Base-by-base conservation (phyloP, 257 asterid species). In the Mentha longifolia region DNA sequence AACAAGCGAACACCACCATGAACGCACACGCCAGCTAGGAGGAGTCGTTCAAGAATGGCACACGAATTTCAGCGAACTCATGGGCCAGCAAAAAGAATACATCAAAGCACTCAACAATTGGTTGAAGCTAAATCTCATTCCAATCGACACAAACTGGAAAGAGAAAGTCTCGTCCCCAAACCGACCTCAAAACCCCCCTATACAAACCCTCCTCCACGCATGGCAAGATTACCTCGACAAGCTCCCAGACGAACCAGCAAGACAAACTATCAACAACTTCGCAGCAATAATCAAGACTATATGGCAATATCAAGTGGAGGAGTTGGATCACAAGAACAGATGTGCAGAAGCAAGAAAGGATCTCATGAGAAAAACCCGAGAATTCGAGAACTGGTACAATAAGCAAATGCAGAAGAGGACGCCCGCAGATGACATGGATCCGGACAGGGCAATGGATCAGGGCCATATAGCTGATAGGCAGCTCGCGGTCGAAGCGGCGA, bases 1-100 rank as follows among this genome's bases (percentile, higher is more conserved):
- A 83, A 92, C 98, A 30, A 92, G 72, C 9, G 99, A 89, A 68
- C 95, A 85, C 82, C 98, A 92, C 85, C 91, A 92, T 22, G 93
- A 87, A 30, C 93, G 89, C 47, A 95, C 98, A 0, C 85, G 79
- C 64, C 97, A 89, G 82, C 75, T 95, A 56, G 87, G 85, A 14
- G 92, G 86, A 5, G 97, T 92, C 31, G 88, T 89, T 64, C 88
- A 88, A 57, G 98, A 95, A 14, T 95, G 98, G 97, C 79, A 76
- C 33, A 62, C 78, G 10, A 90, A 88, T 72, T 87, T 92, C 74
- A 85, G 81, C 47, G 91, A 92, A 42, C 82, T 95, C 64, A 86
- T 92, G 78, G 74, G 61, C 80, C 85, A 85, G 68, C 96, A 95
- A 65, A 89, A 85, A 65, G 87, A 84, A 45, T 95, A 95, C 57